Conservation (phyloP, 2,329 filamentous ascomycete genomes). For the Xylariales sp. region DNA sequence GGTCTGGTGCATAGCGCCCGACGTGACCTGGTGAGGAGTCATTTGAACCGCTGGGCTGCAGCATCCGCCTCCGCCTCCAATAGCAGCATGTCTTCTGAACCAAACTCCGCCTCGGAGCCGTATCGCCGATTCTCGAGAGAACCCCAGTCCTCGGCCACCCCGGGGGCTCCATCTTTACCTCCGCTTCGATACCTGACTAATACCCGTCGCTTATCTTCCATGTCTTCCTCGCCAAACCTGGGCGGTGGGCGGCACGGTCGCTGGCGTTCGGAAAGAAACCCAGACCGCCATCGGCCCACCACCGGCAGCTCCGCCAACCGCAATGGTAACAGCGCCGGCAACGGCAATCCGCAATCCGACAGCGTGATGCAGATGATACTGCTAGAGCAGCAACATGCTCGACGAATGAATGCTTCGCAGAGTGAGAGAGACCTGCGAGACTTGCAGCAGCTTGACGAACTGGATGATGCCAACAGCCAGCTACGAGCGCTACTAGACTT, state of each 20-base stretch:
- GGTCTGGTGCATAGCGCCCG: constrained; percentile 13
- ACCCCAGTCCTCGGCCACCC: constrained; percentile 14
- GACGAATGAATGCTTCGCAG: not conserved
- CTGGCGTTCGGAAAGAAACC: too few relatives aligned
- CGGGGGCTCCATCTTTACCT: constrained; percentile 26
- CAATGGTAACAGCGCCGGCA: constrained; percentile 2
- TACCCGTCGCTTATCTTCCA: constrained; percentile 18
- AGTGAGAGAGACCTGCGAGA: constrained; percentile 9
- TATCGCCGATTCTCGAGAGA: constrained; percentile 32
- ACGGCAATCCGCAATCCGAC: not conserved
- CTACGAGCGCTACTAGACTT: constrained; percentile 20
- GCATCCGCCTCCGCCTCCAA: constrained; percentile 12
- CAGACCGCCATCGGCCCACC: too few relatives aligned
- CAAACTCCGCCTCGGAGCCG: constrained; percentile 22
- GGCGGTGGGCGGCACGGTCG: too few relatives aligned
- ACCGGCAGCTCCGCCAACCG: constrained; percentile 9
- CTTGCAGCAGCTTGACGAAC: not conserved
- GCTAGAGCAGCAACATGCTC: constrained; percentile 5
- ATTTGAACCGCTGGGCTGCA: constrained; percentile 20
- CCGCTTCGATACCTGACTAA: constrained; percentile 29
- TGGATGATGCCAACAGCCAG: constrained; percentile 16
- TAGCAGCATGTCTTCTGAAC: constrained; percentile 30
- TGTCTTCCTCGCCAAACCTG: constrained; percentile 15
- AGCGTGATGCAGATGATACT: not conserved
- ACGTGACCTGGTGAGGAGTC: constrained; percentile 16